A percentile compares a stretch with the other conserved stretches of the same genome.
phyloP scores from a whole-genome alignment of 306 rosid species.

The Trifolium subterraneum region DNA sequence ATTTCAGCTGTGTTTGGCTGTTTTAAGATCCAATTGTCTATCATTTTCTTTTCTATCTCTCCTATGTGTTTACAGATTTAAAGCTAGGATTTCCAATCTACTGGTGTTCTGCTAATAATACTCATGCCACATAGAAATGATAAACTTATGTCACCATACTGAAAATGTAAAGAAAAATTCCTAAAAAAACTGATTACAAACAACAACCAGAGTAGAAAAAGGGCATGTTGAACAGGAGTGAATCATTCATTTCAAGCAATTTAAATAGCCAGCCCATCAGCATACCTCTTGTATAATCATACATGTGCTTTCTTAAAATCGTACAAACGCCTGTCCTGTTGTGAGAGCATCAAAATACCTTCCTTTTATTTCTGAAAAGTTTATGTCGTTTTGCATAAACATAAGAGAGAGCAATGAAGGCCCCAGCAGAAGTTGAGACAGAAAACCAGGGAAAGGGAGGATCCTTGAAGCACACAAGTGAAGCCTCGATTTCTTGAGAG shows the following conservation, averaged over 20 bases:
- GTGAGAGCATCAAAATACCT: constrained; percentile 79
- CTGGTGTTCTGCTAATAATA: constrained; percentile 30
- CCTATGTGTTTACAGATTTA: neutral
- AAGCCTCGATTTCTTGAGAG: constrained; percentile 84
- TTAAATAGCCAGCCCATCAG: constrained; percentile 46
- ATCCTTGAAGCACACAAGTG: constrained; percentile 89
- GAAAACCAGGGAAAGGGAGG: constrained; percentile 88
- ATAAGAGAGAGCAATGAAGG: constrained; percentile 68
- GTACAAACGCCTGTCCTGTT: constrained; percentile 54
- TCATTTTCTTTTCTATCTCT: constrained; percentile 11
- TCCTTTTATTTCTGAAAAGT: constrained; percentile 84
- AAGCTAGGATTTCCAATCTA: constrained; percentile 3
- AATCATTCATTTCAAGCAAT: constrained; percentile 37
- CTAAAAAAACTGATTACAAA: constrained; percentile 27
- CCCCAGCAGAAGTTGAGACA: constrained; percentile 51
- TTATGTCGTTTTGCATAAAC: constrained; percentile 66
- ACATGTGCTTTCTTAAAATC: constrained; percentile 56
- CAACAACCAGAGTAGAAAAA: constrained; percentile 31
- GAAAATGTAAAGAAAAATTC: constrained; percentile 35
- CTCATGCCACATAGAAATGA: constrained; percentile 33
- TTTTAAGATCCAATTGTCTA: constrained; percentile 13
- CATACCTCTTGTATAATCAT: constrained; percentile 59
- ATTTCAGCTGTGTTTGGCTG: neutral
- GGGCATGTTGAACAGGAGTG: constrained; percentile 30
- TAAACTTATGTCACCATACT: constrained; percentile 20